Conservation (phyloP, 306 rosid species). For the Senna tora region DNA sequence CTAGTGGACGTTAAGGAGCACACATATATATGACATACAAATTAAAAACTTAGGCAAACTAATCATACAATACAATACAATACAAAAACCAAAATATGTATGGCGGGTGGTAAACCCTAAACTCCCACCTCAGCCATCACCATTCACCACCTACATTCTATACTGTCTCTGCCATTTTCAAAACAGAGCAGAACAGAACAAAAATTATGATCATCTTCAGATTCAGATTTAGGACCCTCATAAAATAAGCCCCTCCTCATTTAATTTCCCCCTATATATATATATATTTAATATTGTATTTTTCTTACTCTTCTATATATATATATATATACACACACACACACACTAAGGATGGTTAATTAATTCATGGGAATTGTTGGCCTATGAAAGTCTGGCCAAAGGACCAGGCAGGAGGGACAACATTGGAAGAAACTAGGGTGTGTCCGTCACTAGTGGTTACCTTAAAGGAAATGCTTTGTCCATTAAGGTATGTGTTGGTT, state of each 20-base stretch:
- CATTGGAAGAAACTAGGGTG: constrained; percentile 52
- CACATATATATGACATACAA: too few relatives aligned
- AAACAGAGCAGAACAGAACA: constrained; percentile 29
- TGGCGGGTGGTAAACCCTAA: constrained; percentile 46
- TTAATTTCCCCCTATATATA: neutral
- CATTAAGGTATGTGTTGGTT: constrained; percentile 63
- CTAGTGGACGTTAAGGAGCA: too few relatives aligned
- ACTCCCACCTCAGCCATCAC: constrained; percentile 52
- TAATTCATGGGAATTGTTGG: constrained; percentile 51
- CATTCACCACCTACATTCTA: neutral
- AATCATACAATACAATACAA: neutral
- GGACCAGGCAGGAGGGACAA: constrained; percentile 64
- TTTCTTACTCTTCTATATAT: too few relatives aligned
- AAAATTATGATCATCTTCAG: constrained; percentile 13
- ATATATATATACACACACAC: too few relatives aligned
- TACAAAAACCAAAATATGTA: too few relatives aligned
- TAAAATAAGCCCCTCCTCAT: constrained; percentile 51
- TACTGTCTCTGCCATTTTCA: constrained; percentile 38
- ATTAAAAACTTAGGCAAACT: neutral
- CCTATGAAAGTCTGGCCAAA: constrained; percentile 78
- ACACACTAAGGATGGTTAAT: too few relatives aligned
- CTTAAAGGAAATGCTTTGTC: constrained; percentile 76
- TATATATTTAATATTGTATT: too few relatives aligned
- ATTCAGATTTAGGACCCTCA: constrained; percentile 31
- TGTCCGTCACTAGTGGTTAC: constrained; percentile 72